These are phyloP conservation scores for Trematosphaeria pertusa DNA, from an alignment of 2,329 filamentous ascomycete genomes.

Conservation along the genomic window DNA sequence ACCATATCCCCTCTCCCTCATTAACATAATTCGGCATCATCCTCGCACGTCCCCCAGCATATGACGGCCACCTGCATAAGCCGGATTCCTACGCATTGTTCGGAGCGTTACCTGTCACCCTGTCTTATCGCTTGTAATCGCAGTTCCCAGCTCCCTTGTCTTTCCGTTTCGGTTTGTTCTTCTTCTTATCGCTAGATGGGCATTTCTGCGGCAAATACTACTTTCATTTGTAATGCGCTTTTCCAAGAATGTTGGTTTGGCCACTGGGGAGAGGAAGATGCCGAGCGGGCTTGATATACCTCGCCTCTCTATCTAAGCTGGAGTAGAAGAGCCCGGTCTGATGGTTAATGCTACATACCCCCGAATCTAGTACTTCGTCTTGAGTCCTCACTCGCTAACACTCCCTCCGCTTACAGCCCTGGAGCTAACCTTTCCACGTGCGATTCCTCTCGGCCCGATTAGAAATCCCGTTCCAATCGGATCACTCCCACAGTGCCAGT, in stretches of 20 bases:
- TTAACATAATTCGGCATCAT: background rate
- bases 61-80: constrained; percentile 19
- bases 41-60: background rate
- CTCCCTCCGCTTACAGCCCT: background rate
- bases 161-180: constrained; percentile 1
- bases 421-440: background rate
- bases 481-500: no score
- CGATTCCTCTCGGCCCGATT: no score
- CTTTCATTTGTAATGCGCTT: no score
- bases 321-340: background rate
- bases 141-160: no score
- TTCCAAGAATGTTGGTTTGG: no score
- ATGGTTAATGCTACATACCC: constrained; percentile 14
- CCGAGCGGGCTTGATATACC: no score
- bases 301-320: no score
- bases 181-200: background rate
- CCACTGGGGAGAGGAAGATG: no score
- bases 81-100: constrained; percentile 21
- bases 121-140: background rate
- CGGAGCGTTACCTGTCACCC: constrained; percentile 17
- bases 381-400: background rate
- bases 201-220: background rate
- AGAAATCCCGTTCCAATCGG: no score
- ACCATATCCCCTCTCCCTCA: background rate
- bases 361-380: constrained; percentile 3